phyloP scores from a whole-genome alignment of 176 grass and related monocot genomes.

The Saccharum spontaneum region DNA sequence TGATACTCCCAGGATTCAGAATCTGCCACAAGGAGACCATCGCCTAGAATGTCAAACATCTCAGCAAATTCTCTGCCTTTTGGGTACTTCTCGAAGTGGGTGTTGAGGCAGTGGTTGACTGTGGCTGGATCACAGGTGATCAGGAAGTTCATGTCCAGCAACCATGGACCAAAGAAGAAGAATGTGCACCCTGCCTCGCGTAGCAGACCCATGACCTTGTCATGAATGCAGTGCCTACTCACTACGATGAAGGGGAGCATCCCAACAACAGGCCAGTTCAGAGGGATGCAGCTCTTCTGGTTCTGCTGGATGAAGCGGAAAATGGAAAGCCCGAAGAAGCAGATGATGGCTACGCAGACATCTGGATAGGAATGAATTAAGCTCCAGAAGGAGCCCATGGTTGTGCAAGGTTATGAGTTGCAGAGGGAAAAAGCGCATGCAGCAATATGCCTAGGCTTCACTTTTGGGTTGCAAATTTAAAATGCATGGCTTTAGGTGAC shows the following conservation, averaged over 20 bases:
- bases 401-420: slow-evolving; percentile 26
- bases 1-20: slow-evolving; percentile 60
- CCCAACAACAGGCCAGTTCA: slow-evolving; percentile 63
- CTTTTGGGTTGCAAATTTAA: slow-evolving; percentile 12
- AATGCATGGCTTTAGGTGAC: background rate
- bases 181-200: slow-evolving; percentile 39
- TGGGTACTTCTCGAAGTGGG: slow-evolving; percentile 54
- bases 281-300: slow-evolving; percentile 23
- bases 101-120: slow-evolving; percentile 59
- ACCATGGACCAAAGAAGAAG: slow-evolving; percentile 48
- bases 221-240: slow-evolving; percentile 46
- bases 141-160: slow-evolving; percentile 53
- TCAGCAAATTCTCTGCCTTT: slow-evolving; percentile 61
- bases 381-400: slow-evolving; percentile 39
- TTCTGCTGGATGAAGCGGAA: slow-evolving; percentile 22
- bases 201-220: slow-evolving; percentile 36
- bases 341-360: slow-evolving; percentile 45
- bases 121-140: slow-evolving; percentile 58
- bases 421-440: slow-evolving; percentile 27
- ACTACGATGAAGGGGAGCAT: slow-evolving; percentile 48
- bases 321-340: slow-evolving; percentile 50
- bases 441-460: slow-evolving; percentile 31
- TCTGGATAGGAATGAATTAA: slow-evolving; percentile 53
- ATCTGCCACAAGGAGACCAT: slow-evolving; percentile 53
- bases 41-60: slow-evolving; percentile 67